A percentile compares a stretch with the other conserved stretches of the same genome.
phyloP scores from a whole-genome alignment of 495 filamentous ascomycete species.

The Hyaloscypha finlandica region DNA sequence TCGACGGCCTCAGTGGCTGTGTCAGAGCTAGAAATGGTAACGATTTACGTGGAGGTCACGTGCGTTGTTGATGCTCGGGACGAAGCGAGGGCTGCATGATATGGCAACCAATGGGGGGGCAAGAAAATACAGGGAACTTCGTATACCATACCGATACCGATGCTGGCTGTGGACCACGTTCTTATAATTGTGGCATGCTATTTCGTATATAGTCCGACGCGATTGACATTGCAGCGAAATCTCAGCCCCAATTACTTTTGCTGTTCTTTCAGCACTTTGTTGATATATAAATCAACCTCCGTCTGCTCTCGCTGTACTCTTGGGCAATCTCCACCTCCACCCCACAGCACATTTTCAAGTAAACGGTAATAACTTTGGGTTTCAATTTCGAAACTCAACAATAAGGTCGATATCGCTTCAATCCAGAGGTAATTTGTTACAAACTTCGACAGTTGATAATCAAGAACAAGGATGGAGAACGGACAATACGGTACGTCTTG shows the following conservation, averaged over 20 bases:
- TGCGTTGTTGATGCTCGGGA: no score
- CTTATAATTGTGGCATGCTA: not conserved
- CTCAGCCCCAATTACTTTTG: not conserved
- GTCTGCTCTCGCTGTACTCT: not conserved
- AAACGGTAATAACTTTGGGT: not conserved
- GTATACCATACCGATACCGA: not conserved
- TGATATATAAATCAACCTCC: not conserved
- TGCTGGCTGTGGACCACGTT: not conserved
- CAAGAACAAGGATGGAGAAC: conserved; percentile 4
- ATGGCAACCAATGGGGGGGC: no score
- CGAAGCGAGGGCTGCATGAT: no score
- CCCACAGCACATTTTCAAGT: not conserved
- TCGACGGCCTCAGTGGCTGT: no score
- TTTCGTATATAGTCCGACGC: not conserved
- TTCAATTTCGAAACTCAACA: not conserved
- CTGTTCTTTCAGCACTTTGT: not conserved
- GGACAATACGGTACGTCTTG: conserved; percentile 8
- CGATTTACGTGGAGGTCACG: no score
- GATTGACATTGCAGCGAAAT: not conserved
- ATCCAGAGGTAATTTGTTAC: not conserved
- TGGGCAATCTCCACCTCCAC: not conserved
- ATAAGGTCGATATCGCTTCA: not conserved
- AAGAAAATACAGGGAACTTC: not conserved
- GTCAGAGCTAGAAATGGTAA: no score
- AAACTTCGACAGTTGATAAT: not conserved